Conservation (phyloP, 1,139 yeast species). For the Diutina catenulata region DNA sequence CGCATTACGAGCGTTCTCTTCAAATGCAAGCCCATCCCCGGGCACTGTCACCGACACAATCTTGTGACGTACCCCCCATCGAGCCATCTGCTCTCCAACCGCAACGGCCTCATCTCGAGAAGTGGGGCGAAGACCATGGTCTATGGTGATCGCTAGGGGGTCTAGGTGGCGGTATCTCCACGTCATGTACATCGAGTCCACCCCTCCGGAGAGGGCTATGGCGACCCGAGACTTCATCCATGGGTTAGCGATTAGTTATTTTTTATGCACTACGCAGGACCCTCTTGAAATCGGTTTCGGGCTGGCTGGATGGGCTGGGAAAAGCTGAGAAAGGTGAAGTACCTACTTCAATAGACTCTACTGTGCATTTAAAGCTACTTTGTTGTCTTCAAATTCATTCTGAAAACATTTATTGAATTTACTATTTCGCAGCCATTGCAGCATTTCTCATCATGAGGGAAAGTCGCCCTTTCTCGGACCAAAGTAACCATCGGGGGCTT, state of each 20-base stretch:
- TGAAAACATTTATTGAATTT: too few relatives aligned
- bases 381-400: too few relatives aligned
- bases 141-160: slow-evolving; percentile 43
- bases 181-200: slow-evolving; percentile 64
- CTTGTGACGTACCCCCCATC: slow-evolving; percentile 31
- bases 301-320: too few relatives aligned
- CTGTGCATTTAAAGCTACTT: too few relatives aligned
- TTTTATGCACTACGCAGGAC: too few relatives aligned
- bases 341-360: too few relatives aligned
- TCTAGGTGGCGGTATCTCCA: slow-evolving; percentile 14
- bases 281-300: too few relatives aligned
- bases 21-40: slow-evolving; percentile 25
- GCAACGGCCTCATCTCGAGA: slow-evolving; percentile 36
- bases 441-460: too few relatives aligned
- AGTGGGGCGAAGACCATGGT: slow-evolving; percentile 39
- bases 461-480: slow-evolving; percentile 30
- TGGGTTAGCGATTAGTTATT: too few relatives aligned
- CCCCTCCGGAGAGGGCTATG: slow-evolving; percentile 69
- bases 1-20: slow-evolving; percentile 43
- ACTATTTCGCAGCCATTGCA: too few relatives aligned
- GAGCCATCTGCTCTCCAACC: slow-evolving; percentile 22
- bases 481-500: slow-evolving; percentile 32
- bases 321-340: too few relatives aligned
- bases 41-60: slow-evolving; percentile 22
- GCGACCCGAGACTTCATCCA: too few relatives aligned